Conservation (phyloP, 1,284 basidiomycete genomes). For the Gastroboletus turbinatus region DNA sequence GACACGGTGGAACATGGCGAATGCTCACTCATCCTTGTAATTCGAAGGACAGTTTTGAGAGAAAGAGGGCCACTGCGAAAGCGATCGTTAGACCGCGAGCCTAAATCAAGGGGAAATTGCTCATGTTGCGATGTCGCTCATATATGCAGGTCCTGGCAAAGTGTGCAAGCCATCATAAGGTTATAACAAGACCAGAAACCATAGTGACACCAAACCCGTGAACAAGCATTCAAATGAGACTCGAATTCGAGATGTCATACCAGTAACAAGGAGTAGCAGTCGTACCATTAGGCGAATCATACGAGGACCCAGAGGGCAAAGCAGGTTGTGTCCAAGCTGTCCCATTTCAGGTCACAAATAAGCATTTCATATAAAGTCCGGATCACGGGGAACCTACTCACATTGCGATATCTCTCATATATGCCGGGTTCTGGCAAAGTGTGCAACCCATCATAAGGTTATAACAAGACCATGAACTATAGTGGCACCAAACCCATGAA, state of each 20-base stretch:
- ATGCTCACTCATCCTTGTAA: conserved; percentile 21
- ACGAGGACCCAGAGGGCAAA: conserved; percentile 13
- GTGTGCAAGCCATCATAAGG: conserved; percentile 32
- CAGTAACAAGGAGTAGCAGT: conserved; percentile 28
- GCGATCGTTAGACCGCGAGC: background rate
- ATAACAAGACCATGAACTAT: conserved; percentile 33
- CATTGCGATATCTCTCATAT: conserved; percentile 2
- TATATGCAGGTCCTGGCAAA: conserved; percentile 20
- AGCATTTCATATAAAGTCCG: too few relatives aligned
- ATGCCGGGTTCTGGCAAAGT: conserved; percentile 19
- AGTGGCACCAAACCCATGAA: background rate
- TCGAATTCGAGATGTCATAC: conserved; percentile 8
- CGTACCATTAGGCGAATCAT: conserved; percentile 19
- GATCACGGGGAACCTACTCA: background rate
- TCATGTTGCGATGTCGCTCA: conserved; percentile 1
- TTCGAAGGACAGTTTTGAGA: conserved; percentile 16
- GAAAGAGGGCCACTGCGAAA: conserved; percentile 22
- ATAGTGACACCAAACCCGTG: background rate
- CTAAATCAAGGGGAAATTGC: background rate
- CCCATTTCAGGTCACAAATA: background rate
- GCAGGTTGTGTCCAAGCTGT: conserved; percentile 25
- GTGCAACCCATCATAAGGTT: conserved; percentile 34
- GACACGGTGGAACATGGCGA: background rate
- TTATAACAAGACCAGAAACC: conserved; percentile 36
- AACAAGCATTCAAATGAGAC: background rate